phyloP scores from a whole-genome alignment of 192 early-diverging fungal genomes.

The Backusella circina region DNA sequence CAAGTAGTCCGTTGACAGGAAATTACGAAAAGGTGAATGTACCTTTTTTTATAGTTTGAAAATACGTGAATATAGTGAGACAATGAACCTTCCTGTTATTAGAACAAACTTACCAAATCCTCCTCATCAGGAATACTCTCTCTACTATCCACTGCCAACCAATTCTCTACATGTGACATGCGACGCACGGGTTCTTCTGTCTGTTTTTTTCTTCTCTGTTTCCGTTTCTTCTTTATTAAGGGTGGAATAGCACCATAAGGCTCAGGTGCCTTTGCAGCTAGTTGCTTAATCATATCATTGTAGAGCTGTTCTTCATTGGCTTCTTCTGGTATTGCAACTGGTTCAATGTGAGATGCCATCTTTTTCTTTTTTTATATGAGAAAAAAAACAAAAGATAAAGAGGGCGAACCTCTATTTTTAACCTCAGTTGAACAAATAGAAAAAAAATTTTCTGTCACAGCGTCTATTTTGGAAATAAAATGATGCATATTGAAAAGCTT shows the following conservation, averaged over 20 bases:
- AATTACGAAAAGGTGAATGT: conserved; percentile 22
- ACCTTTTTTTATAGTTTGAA: neutral
- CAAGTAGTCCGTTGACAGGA: conserved; percentile 25
- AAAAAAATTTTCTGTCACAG: neutral
- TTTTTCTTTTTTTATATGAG: neutral
- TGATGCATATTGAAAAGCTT: neutral
- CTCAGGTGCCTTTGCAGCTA: conserved; percentile 19
- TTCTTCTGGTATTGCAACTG: neutral
- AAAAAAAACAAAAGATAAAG: neutral
- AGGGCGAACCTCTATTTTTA: too few species aligned
- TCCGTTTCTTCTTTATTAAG: conserved; percentile 6
- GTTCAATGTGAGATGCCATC: neutral
- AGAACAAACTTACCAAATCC: conserved; percentile 19
- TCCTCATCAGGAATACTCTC: conserved; percentile 32
- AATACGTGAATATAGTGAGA: neutral
- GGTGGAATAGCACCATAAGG: conserved; percentile 28
- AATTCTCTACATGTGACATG: conserved; percentile 32
- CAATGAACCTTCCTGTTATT: neutral
- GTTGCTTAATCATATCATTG: conserved; percentile 22
- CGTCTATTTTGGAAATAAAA: neutral
- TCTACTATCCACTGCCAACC: conserved; percentile 28
- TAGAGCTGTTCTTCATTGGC: conserved; percentile 6
- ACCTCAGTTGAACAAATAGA: neutral
- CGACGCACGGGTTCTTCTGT: neutral
- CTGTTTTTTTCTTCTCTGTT: conserved; percentile 6